Base-by-base conservation (phyloP, 192 early-diverging fungal species). In the Globomyces pollinis-pini region DNA sequence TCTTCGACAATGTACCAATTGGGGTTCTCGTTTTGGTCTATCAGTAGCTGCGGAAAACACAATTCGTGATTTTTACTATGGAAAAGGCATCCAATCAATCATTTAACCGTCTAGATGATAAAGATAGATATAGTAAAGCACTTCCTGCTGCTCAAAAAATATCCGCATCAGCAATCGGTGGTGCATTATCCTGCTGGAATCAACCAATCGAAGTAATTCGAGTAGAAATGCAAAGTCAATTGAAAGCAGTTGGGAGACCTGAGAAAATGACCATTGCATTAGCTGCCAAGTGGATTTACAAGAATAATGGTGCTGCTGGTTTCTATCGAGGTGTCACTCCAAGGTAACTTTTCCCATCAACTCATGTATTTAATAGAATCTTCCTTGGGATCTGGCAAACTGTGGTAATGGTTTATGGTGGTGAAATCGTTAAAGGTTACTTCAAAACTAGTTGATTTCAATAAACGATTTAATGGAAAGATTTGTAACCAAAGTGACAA, bases 171-270 rank as follows among this genome's bases (percentile, higher is more conserved):
- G 81, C 84, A 4, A 75, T 91, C 59, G 89, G 85, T 63, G 91
- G 91, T 60, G 88, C 85, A 23, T 65, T 91, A 35, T 84, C 85
- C 13, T 91, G 89, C 76, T 93, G 91, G 91, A 93, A 93, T 66
- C 91, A 93, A 65, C 91, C 91, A 29, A 86, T 93, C 45, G 91
- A 93, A 64, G 91, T 93, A 35, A 91, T 93, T 38, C 86, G 91
- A 59, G 88, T 93, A 6, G 91, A 93, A 60, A 93, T 93, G 91
- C 91, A 93, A 73, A 83, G 79, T 31, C 90, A 91, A 64, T 76
- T 87, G 18, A 88, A 93, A 71, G 72, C 82, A 0, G 80, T 61
- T 12, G 90, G 86, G 38, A 84, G 91, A 28, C 91, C 91, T 20
- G 78, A 86, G 50, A 91, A 91, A 53, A 73, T 91, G 76, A 84